These are phyloP conservation scores for Phytopythium boreale DNA, from an alignment of 352 stramenopile species.

Conservation along the genomic window DNA sequence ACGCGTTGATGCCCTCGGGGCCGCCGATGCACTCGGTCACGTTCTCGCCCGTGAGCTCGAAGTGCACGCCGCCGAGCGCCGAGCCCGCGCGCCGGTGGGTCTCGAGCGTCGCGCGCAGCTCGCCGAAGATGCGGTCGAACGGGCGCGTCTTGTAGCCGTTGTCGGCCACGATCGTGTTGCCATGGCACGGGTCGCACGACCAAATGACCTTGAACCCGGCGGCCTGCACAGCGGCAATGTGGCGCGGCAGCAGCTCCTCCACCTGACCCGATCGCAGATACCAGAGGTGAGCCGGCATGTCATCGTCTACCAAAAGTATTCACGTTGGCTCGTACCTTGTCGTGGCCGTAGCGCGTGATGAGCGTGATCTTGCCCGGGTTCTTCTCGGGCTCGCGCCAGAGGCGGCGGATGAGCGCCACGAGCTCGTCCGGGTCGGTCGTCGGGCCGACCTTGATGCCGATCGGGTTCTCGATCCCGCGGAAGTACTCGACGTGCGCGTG, in stretches of 20 bases:
- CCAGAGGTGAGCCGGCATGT: neutral
- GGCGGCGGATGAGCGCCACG: slow-evolving; percentile 92
- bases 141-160: slow-evolving; percentile 96
- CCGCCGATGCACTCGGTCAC: slow-evolving; percentile 99
- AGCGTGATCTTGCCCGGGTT: slow-evolving; percentile 97
- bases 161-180: slow-evolving; percentile 98
- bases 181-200: slow-evolving; percentile 95
- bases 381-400: slow-evolving; percentile 92
- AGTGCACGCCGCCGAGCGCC: slow-evolving; percentile 92
- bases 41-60: slow-evolving; percentile 98
- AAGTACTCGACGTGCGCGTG: slow-evolving; percentile 98
- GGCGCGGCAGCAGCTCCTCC: slow-evolving; percentile 90
- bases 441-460: slow-evolving; percentile 98
- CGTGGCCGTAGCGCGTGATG: slow-evolving; percentile 97
- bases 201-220: slow-evolving; percentile 95
- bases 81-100: slow-evolving; percentile 95
- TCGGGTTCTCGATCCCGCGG: slow-evolving; percentile 96
- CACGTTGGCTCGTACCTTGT: slow-evolving; percentile 47
- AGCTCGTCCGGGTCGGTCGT: slow-evolving; percentile 95
- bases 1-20: slow-evolving; percentile 91
- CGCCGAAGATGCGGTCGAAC: slow-evolving; percentile 95
- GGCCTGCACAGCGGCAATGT: slow-evolving; percentile 95
- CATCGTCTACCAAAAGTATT: neutral
- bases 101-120: slow-evolving; percentile 97
- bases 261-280: slow-evolving; percentile 12